These are phyloP conservation scores for Eucalyptus virginea DNA, from an alignment of 345 rosid genomes.

Conservation along the genomic window DNA sequence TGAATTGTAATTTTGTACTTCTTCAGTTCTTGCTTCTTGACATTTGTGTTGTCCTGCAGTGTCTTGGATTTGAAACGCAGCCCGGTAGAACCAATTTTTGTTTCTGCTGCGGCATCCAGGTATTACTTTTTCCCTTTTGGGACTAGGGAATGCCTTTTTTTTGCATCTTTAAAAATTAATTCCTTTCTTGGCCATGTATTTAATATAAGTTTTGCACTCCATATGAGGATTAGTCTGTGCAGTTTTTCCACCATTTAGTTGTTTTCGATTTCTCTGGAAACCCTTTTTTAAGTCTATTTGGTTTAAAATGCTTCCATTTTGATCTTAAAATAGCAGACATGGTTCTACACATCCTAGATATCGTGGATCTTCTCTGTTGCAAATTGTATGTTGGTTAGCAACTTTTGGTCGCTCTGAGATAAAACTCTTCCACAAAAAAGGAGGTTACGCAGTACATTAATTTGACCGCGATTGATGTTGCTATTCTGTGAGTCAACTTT, in stretches of 20 bases:
- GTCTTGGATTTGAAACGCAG: conserved; percentile 68
- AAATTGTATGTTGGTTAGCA: not conserved
- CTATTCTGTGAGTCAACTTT: not conserved
- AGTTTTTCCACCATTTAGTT: not conserved
- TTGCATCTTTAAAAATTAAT: not conserved
- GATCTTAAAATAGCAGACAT: not conserved
- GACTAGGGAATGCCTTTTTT: not conserved
- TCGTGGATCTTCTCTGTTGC: not conserved
- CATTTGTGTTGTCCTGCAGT: conserved; percentile 15
- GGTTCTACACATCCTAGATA: not conserved
- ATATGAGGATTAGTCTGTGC: not conserved
- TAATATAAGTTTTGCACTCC: not conserved
- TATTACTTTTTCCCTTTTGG: conserved; percentile 5
- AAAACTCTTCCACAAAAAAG: not conserved
- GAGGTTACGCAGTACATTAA: not conserved
- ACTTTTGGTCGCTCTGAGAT: not conserved
- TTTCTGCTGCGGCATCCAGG: conserved; percentile 57
- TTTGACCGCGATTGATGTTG: not conserved
- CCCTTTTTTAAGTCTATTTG: not conserved
- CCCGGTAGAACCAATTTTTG: conserved; percentile 65
- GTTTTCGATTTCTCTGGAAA: not conserved
- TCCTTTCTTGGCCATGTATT: not conserved
- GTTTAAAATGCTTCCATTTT: not conserved
- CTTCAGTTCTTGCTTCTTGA: not conserved
- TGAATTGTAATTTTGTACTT: not conserved